phyloP scores from a whole-genome alignment of 352 stramenopile genomes.

The Phytophthora lateralis region DNA sequence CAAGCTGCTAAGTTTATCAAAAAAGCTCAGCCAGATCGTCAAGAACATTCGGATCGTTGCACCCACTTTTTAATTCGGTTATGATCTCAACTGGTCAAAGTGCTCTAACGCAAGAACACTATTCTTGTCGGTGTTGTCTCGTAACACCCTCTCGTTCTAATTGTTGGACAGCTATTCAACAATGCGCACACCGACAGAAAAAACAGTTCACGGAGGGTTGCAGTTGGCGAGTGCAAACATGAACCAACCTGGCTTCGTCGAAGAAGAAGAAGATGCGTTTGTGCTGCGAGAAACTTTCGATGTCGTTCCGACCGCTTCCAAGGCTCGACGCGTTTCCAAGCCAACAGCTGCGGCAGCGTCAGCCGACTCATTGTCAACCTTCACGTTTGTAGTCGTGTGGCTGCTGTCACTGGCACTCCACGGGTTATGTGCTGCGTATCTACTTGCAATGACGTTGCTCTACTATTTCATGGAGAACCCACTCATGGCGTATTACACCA shows the following conservation, averaged over 20 bases:
- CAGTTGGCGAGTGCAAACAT: neutral
- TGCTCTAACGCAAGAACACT: no score
- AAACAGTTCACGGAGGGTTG: no score
- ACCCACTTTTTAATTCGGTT: neutral
- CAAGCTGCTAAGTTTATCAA: neutral
- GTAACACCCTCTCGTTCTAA: no score
- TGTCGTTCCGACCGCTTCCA: neutral
- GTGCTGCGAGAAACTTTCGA: conserved; percentile 4
- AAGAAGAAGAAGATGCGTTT: conserved; percentile 17
- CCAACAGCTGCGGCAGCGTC: neutral
- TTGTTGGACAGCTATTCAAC: no score
- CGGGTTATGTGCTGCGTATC: conserved; percentile 23
- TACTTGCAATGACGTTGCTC: conserved; percentile 24
- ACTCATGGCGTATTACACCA: conserved; percentile 52
- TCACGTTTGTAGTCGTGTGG: conserved; percentile 23
- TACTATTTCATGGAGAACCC: conserved; percentile 47
- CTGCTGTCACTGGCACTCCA: conserved; percentile 21
- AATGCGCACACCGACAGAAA: no score
- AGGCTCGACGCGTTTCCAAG: conserved; percentile 10
- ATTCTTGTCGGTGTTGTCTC: no score
- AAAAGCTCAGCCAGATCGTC: no score
- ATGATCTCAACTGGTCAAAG: no score
- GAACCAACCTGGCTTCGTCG: neutral
- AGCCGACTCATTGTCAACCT: conserved; percentile 5
- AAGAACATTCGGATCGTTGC: no score